These are phyloP conservation scores for Paecilomyces sp. DNA, from an alignment of 2,329 filamentous ascomycete genomes.

Conservation along the genomic window DNA sequence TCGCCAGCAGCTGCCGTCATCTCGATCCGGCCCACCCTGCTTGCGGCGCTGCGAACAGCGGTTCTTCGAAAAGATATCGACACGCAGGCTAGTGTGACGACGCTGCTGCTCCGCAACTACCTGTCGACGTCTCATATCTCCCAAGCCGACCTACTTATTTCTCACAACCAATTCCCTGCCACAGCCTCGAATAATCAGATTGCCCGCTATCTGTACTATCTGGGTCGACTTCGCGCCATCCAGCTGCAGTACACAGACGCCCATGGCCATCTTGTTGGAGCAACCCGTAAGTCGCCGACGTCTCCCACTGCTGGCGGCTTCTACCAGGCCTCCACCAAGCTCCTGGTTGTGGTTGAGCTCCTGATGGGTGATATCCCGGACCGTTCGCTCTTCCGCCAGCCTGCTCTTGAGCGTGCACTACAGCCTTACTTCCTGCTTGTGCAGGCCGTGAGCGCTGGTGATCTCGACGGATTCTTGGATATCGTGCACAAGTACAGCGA, in stretches of 20 bases:
- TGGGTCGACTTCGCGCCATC: conserved; percentile 91
- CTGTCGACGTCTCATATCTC: conserved; percentile 92
- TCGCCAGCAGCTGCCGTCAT: conserved; percentile 84
- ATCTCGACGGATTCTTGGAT: conserved; percentile 86
- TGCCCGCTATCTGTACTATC: conserved; percentile 92
- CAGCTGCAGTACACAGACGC: conserved; percentile 96
- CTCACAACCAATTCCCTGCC: conserved; percentile 89
- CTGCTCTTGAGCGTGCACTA: conserved; percentile 76
- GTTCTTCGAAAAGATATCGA: conserved; percentile 95
- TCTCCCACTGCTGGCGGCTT: conserved; percentile 86
- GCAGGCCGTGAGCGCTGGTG: conserved; percentile 91
- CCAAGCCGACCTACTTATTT: conserved; percentile 91
- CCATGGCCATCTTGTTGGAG: conserved; percentile 86
- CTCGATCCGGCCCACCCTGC: conserved; percentile 73
- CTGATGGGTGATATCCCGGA: conserved; percentile 99
- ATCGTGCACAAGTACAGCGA: conserved; percentile 74
- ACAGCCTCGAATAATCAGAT: conserved; percentile 97
- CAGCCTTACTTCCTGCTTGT: conserved; percentile 92
- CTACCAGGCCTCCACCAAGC: conserved; percentile 90
- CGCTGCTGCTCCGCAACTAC: conserved; percentile 90
- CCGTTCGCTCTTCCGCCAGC: conserved; percentile 84
- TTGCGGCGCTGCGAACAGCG: conserved; percentile 86
- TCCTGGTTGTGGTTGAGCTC: conserved; percentile 92
- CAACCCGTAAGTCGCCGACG: conserved; percentile 89
- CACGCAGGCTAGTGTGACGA: conserved; percentile 94